Evolutionary conservation across 2,329 filamentous ascomycete genomes (phyloP).

Genomic region (Diaporthe ampelina): DNA sequence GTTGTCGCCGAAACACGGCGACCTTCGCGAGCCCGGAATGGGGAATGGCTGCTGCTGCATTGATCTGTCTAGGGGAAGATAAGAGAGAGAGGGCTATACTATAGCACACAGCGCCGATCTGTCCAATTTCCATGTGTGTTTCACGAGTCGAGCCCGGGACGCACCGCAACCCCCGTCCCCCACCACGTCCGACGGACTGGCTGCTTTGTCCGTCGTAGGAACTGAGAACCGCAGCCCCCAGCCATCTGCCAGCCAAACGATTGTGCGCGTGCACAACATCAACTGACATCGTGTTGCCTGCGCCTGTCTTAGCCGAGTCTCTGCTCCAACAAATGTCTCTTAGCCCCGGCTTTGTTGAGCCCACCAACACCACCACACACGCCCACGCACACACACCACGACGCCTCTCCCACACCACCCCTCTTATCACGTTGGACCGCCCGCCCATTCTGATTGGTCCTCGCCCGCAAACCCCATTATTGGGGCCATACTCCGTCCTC

Average conservation of each 20-base stretch:
- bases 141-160: slow-evolving; percentile 20
- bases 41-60: background rate
- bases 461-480: background rate
- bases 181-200: background rate
- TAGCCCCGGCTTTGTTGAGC: slow-evolving; percentile 18
- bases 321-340: background rate
- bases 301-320: slow-evolving; percentile 1
- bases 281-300: slow-evolving; percentile 26
- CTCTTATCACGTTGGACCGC: slow-evolving; percentile 41
- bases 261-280: slow-evolving; percentile 11
- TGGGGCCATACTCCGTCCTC: background rate
- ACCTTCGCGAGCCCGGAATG: slow-evolving; percentile 5
- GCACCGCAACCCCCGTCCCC: background rate
- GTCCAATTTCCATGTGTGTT: background rate
- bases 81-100: background rate
- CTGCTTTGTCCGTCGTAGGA: slow-evolving; percentile 2
- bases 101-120: background rate
- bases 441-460: slow-evolving; percentile 36
- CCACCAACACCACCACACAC: slow-evolving; percentile 2
- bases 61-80: background rate
- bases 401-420: slow-evolving; percentile 29
- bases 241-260: slow-evolving; percentile 22
- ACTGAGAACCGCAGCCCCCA: too few relatives aligned
- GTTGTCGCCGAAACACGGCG: slow-evolving; percentile 30
- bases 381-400: too few relatives aligned